Conservation (phyloP, 768 basidiomycete species). For the Xanthoconium stramineum region DNA sequence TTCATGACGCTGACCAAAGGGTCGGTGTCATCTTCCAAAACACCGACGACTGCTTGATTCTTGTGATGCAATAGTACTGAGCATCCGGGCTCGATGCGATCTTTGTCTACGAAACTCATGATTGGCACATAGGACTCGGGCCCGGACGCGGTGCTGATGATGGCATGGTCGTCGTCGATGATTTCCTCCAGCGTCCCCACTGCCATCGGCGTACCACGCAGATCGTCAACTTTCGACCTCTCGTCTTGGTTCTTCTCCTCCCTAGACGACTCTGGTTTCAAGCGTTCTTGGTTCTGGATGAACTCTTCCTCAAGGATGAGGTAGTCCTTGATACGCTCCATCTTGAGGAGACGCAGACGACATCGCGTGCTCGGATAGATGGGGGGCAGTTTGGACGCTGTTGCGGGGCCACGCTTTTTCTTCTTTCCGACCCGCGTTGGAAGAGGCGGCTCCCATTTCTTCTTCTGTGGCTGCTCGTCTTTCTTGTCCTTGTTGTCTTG, state of each 20-base stretch:
- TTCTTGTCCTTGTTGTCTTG: conserved; percentile 47
- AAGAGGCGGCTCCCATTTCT: conserved; percentile 98
- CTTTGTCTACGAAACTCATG: conserved; percentile 98
- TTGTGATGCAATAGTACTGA: conserved; percentile 95
- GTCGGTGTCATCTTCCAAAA: conserved; percentile 91
- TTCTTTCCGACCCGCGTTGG: conserved; percentile 97
- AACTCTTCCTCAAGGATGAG: conserved; percentile 94
- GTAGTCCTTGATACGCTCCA: conserved; percentile 98
- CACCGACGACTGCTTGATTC: conserved; percentile 91
- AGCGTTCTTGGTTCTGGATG: conserved; percentile 85
- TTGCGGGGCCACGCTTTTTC: conserved; percentile 88
- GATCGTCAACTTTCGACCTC: conserved; percentile 86
- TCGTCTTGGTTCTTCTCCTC: conserved; percentile 98
- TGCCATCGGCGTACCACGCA: conserved; percentile 96
- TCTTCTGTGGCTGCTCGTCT: conserved; percentile 53
- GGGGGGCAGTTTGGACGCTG: conserved; percentile 86
- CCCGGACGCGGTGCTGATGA: conserved; percentile 90
- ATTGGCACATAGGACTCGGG: conserved; percentile 97
- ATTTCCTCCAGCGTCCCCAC: conserved; percentile 98
- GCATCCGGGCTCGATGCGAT: conserved; percentile 93
- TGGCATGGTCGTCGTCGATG: conserved; percentile 98
- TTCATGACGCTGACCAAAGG: conserved; percentile 99
- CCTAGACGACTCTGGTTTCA: conserved; percentile 81
- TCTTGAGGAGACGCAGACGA: conserved; percentile 90
- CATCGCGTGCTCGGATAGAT: conserved; percentile 95